Percentiles rank a stretch among this genome's conserved stretches.
phyloP scores from a whole-genome alignment of 2,329 filamentous ascomycete species.

The Cercospora canescens region DNA sequence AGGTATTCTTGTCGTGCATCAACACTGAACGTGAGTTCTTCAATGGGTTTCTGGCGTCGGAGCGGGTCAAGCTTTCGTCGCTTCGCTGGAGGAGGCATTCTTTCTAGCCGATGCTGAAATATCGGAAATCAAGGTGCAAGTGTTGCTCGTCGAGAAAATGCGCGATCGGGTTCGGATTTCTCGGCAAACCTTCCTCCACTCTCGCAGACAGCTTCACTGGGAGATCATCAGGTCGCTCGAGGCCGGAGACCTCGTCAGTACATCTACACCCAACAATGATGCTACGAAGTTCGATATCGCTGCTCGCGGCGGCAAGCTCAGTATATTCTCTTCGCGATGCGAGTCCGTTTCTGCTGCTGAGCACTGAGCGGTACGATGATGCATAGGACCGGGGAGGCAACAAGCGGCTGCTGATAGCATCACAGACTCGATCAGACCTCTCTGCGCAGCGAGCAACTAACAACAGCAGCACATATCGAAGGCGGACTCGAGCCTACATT shows the following conservation, averaged over 20 bases:
- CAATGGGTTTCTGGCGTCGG: conserved; percentile 10
- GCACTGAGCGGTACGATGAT: conserved; percentile 68
- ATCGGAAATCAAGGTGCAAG: neutral
- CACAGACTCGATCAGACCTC: conserved; percentile 9
- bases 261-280: conserved; percentile 26
- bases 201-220: neutral
- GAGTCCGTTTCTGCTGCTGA: conserved; percentile 79
- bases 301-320: conserved; percentile 28
- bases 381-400: neutral
- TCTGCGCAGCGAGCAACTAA: conserved; percentile 26
- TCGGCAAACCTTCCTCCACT: neutral
- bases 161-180: conserved; percentile 1
- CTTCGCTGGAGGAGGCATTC: conserved; percentile 11
- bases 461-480: conserved; percentile 29
- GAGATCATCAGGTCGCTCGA: neutral
- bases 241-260: neutral
- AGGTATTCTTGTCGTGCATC: conserved; percentile 81
- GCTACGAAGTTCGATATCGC: conserved; percentile 23
- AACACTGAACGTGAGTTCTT: conserved; percentile 80
- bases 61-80: conserved; percentile 12
- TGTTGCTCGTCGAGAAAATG: conserved; percentile 9
- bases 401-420: neutral
- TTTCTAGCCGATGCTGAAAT: neutral
- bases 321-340: conserved; percentile 63
- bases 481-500: conserved; percentile 42